Base-by-base conservation (phyloP, 768 basidiomycete species). In the Termitomyces sp. region DNA sequence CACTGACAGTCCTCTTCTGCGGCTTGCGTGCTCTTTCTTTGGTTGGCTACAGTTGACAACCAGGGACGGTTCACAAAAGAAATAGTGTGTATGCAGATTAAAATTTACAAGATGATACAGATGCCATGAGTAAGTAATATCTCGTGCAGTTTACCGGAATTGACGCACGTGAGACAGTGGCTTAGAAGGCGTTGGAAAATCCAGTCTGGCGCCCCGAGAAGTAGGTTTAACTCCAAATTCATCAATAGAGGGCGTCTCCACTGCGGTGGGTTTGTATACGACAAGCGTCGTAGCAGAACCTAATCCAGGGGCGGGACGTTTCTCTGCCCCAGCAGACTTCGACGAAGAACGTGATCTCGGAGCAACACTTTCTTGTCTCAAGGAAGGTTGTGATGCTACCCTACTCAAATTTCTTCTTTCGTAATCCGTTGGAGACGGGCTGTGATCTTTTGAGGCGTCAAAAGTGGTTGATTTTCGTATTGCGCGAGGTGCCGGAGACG, bases 161-260 rank as follows among this genome's bases (percentile, higher is more conserved):
- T 82, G 82, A 91, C 90, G 88, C 84, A 93, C 90, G 85, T 93
- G 90, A 74, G 82, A 86, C 78, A 91, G 74, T 65, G 89, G 86
- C 63, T 83, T 80, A 62, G 82, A 72, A 55, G 83, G 76, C 44
- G 75, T 68, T 60, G 80, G 78, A 60, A 78, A 66, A 59, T 72
- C 70, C 57, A 73, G 61, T 61, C 70, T 60, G 52, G 60, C 61
- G 16, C 58, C 56, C 32, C 38, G 49, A 7, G 64, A 48, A 57
- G 61, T 50, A 61, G 68, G 73, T 67, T 76, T 77, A 46, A 78
- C 72, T 53, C 78, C 82, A 44, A 81, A 73, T 68, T 84, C 83
- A 58, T 82, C 81, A 23, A 79, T 76, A 58, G 63, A 67, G 55
- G 64, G 73, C 48, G 71, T 68, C 47, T 86, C 79, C 16, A 68